phyloP scores from a whole-genome alignment of 345 rosid genomes.

The Populus euphratica region DNA sequence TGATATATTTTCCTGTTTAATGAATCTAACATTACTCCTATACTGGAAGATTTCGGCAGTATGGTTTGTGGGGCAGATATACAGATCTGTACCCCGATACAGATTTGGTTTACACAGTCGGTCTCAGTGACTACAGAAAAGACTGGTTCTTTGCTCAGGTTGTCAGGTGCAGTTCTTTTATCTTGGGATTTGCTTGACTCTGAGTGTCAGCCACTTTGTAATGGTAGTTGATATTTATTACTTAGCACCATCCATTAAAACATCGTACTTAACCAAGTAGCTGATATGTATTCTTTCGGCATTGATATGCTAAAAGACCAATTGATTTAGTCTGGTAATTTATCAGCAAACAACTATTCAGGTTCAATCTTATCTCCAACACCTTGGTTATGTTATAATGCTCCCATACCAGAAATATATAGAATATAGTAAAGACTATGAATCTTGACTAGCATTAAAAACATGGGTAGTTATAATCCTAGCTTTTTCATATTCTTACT shows the following conservation, averaged over 20 bases:
- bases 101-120: conserved; percentile 27
- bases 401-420: not conserved
- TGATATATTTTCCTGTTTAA: not conserved
- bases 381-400: not conserved
- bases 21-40: not conserved
- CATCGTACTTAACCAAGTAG: not conserved
- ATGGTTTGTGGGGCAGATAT: conserved; percentile 33
- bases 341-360: not conserved
- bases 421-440: not conserved
- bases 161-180: conserved; percentile 17
- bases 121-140: conserved; percentile 18
- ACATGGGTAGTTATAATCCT: not conserved
- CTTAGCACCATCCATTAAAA: not conserved
- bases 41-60: conserved; percentile 29
- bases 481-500: not conserved
- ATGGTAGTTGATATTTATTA: not conserved
- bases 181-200: not conserved
- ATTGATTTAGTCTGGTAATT: not conserved
- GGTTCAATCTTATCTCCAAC: not conserved
- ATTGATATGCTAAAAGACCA: not conserved
- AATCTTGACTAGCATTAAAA: not conserved
- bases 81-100: conserved; percentile 22
- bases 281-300: not conserved
- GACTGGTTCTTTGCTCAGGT: conserved; percentile 34
- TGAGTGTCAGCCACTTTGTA: not conserved